Conservation (phyloP, 768 basidiomycete species). For the Dioszegia aurantiaca region DNA sequence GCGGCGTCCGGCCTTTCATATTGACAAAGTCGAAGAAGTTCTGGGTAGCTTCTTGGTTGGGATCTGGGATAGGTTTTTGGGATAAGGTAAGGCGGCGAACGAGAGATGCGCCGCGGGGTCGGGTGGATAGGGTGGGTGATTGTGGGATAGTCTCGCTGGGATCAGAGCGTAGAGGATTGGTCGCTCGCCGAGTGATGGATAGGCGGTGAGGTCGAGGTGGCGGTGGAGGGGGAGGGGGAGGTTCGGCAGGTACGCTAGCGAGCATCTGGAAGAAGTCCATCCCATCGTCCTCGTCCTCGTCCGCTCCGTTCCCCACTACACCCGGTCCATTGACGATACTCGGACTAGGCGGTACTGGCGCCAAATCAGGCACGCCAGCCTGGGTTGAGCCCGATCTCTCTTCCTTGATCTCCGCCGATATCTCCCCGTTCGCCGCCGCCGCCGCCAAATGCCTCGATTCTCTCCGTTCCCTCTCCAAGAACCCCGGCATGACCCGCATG, state of each 20-base stretch:
- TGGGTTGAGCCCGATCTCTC: neutral
- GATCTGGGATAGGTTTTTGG: neutral
- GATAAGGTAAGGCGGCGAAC: conserved; percentile 3
- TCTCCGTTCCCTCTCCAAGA: conserved; percentile 19
- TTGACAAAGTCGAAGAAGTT: conserved; percentile 50
- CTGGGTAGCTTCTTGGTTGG: conserved; percentile 25
- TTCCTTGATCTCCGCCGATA: neutral
- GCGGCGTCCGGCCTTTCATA: conserved; percentile 34
- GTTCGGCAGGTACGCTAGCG: conserved; percentile 13
- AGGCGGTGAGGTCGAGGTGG: neutral
- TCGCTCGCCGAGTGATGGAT: too few species aligned
- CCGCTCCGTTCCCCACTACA: neutral
- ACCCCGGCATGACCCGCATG: conserved; percentile 36
- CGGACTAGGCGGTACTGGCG: too few species aligned
- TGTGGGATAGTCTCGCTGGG: neutral
- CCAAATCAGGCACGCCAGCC: too few species aligned
- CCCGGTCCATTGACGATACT: too few species aligned
- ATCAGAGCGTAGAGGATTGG: too few species aligned
- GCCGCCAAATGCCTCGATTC: neutral
- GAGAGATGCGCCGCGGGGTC: neutral
- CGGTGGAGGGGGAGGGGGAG: neutral
- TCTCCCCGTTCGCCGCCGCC: neutral
- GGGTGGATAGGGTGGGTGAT: neutral
- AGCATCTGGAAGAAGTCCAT: conserved; percentile 31
- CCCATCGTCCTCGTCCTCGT: conserved; percentile 9